phyloP scores from a whole-genome alignment of 2,329 filamentous ascomycete species.

The Trichoderma harzianum region DNA sequence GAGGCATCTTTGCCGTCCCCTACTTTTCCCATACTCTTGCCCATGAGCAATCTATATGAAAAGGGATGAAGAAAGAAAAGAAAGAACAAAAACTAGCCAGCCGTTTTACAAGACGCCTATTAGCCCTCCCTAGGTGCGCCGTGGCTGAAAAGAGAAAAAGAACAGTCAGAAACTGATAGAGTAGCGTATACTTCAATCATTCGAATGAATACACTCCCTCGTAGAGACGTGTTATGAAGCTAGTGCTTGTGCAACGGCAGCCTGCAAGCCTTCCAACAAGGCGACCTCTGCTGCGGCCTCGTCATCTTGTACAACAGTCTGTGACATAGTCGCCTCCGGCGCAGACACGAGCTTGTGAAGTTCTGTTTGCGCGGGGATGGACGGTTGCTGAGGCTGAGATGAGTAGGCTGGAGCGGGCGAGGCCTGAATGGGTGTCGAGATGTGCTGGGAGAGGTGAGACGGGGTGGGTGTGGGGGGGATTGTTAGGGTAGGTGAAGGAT shows the following conservation, averaged over 20 bases:
- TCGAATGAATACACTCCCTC: neutral
- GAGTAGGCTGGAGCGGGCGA: slow-evolving; percentile 21
- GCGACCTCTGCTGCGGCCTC: slow-evolving; percentile 36
- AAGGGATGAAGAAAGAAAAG: neutral
- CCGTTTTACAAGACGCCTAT: neutral
- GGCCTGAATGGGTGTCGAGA: neutral
- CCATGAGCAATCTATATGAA: neutral
- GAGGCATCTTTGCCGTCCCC: neutral
- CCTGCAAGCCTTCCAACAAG: slow-evolving; percentile 35
- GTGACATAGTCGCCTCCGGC: slow-evolving; percentile 26
- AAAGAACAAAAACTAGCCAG: neutral
- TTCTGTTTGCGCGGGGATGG: slow-evolving; percentile 14
- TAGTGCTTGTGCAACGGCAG: slow-evolving; percentile 31
- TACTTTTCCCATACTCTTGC: neutral
- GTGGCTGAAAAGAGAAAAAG: neutral
- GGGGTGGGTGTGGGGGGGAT: slow-evolving; percentile 14
- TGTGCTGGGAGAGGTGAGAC: slow-evolving; percentile 10
- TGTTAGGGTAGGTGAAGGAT: slow-evolving; percentile 14
- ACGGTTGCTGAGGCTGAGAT: slow-evolving; percentile 15
- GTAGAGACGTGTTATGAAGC: slow-evolving; percentile 14
- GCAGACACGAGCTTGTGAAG: slow-evolving; percentile 21
- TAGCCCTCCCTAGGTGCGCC: neutral
- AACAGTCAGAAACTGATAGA: neutral
- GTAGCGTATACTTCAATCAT: neutral
- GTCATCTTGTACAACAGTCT: slow-evolving; percentile 25